Base-by-base conservation (phyloP, 179 eudicot genomes). In the Dionaea muscipula region DNA sequence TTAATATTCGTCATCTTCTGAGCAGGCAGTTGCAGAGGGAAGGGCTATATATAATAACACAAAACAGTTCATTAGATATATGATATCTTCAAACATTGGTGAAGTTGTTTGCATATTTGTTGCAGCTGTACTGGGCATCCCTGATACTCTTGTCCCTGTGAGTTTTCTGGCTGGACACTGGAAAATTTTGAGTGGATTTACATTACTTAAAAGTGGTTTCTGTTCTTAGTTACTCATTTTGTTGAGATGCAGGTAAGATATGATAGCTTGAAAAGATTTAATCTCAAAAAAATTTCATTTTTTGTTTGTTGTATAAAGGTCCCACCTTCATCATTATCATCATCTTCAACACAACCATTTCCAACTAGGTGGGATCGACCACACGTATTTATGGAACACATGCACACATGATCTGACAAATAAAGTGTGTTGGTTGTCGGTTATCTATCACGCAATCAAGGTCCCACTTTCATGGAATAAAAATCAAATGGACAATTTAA, bases 41-140 rank as follows among this genome's bases (percentile, higher is more conserved):
- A 85, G 99, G 73, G 99, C 99, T 60, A 93, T 93, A 72, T 93
- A 93, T 70, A 93, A 93, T 64, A 93, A 93, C 74, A 93, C 96
- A 9, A 93, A 93, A 81, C 99, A 93, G 75, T 93, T 93, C 73
- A 93, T 93, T 59, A 77, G 99, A 83, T 93, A 93, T 79, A 93
- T 93, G 99, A 93, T 93, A 59, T 93, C 99, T 46, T 93, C 99
- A 49, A 93, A 93, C 70, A 93, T 93, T 56, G 99, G 99, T 52
- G 99, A 93, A 85, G 99, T 93, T 57, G 99, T 93, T 63, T 93
- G 99, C 63, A 93, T 93, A 60, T 88, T 93, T 70, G 96, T 93
- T 68, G 99, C 96, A 40, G 96, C 99, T 35, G 95, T 89, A 46
- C 96, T 93, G 65, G 99, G 99, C 59, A 93, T 93, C 64, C 99